These are phyloP conservation scores for Daphne laureola DNA, from an alignment of 441 rosid genomes.

Conservation along the genomic window DNA sequence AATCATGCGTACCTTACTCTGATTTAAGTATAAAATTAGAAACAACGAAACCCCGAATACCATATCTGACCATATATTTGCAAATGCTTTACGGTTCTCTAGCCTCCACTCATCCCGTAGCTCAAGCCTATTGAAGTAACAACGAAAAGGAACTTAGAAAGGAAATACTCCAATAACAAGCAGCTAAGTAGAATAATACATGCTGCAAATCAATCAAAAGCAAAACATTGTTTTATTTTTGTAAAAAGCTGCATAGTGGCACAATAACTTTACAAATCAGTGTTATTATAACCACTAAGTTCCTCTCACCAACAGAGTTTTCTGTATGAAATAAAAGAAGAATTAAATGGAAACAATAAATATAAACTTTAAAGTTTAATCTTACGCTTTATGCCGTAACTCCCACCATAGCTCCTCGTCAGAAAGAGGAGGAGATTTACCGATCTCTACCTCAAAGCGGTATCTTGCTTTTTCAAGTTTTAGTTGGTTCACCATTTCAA, in stretches of 20 bases:
- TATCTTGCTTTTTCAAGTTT: constrained; percentile 67
- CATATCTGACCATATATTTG: constrained; percentile 92
- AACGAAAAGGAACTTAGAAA: constrained; percentile 6
- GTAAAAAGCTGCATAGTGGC: too few relatives aligned
- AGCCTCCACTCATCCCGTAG: constrained; percentile 77
- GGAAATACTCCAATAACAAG: too few relatives aligned
- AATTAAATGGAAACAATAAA: too few relatives aligned
- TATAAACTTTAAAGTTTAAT: too few relatives aligned
- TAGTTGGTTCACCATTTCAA: constrained; percentile 76
- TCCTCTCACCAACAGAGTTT: constrained; percentile 1
- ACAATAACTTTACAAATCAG: too few relatives aligned
- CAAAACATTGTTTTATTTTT: too few relatives aligned
- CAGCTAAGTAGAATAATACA: too few relatives aligned
- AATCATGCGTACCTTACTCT: constrained; percentile 58
- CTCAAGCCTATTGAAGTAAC: constrained; percentile 59
- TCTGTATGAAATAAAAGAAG: not conserved
- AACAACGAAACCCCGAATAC: constrained; percentile 80
- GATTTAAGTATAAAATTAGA: constrained; percentile 71
- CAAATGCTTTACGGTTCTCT: constrained; percentile 86
- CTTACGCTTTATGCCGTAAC: constrained; percentile 91
- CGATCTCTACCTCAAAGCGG: constrained; percentile 82
- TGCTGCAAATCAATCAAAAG: too few relatives aligned
- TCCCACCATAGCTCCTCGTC: constrained; percentile 91
- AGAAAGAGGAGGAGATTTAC: constrained; percentile 92
- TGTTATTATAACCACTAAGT: too few relatives aligned